Evolutionary conservation across 495 filamentous ascomycete species (phyloP).

Genomic region (Penicillium daleae): DNA sequence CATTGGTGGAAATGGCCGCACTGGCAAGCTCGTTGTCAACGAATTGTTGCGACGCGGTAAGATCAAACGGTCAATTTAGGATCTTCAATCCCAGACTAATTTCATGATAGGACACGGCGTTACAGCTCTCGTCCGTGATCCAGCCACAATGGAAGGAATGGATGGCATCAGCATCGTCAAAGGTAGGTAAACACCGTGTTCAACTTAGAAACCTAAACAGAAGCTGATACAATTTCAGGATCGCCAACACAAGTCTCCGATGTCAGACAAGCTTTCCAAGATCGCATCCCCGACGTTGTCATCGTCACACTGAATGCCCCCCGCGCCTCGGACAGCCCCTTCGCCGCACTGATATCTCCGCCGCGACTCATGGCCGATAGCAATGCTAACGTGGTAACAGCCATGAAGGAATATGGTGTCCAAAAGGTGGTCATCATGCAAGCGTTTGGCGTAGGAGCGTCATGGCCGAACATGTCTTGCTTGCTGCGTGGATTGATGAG

Average conservation of each 20-base stretch:
- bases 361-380: slow-evolving; percentile 51
- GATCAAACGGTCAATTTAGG: neutral
- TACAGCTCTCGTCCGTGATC: slow-evolving; percentile 29
- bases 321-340: slow-evolving; percentile 48
- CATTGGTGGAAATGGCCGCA: slow-evolving; percentile 48
- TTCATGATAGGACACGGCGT: slow-evolving; percentile 23
- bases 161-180: slow-evolving; percentile 24
- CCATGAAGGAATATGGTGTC: slow-evolving; percentile 43
- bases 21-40: slow-evolving; percentile 44
- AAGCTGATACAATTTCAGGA: slow-evolving; percentile 21
- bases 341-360: slow-evolving; percentile 46
- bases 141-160: slow-evolving; percentile 14
- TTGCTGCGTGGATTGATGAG: slow-evolving; percentile 43
- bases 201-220: neutral
- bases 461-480: slow-evolving; percentile 49
- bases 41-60: slow-evolving; percentile 35
- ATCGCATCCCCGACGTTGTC: slow-evolving; percentile 37
- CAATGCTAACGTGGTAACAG: slow-evolving; percentile 44
- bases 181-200: slow-evolving; percentile 19
- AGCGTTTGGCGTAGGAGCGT: slow-evolving; percentile 50
- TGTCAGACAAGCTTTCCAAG: slow-evolving; percentile 38
- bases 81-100: neutral
- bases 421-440: slow-evolving; percentile 48
- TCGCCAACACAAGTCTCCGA: slow-evolving; percentile 44
- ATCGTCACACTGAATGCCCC: slow-evolving; percentile 51